Base-by-base conservation (phyloP, 352 stramenopile species). In the Globisporangium alternatum region DNA sequence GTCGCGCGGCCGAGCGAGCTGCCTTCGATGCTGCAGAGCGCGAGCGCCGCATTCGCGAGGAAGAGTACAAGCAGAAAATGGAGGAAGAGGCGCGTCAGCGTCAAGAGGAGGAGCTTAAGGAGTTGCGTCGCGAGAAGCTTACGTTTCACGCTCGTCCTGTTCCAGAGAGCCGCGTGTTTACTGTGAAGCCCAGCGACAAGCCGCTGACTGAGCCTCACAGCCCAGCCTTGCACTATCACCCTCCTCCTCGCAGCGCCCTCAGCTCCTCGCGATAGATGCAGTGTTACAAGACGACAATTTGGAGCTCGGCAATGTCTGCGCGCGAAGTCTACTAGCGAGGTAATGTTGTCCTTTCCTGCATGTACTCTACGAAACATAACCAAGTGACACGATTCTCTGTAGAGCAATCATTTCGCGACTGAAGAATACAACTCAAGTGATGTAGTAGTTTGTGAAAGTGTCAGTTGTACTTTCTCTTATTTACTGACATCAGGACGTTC, bases 41-140 rank as follows among this genome's bases (percentile, higher is more conserved):
- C 59, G 82, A 89, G 64, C 84, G 84, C 12, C 80, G 74, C 5
- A 71, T 81, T 47, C 76, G 68, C 49, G 84, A 90, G 48, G 80
- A 93, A 76, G 80, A 78, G 1, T 77, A 88, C 54, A 78, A 75
- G 56, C 47, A 80, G 45, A 74, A 86, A 19, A 53, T 72, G 61
- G 77, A 90, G 21, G 74, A 80, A 30, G 80, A 90, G 45, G 60
- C 75, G 21, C 69, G 69, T 8, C 82, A 78, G 39, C 59, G 70
- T 5, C 71, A 90, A 39, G 82, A 90, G 33, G 82, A 90, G 30
- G 80, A 91, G 61, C 81, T 93, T 63, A 87, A 83, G 58, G 78
- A 74, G 2, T 52, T 93, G 52, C 84, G 84, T 22, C 78, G 75
- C n/a, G 79, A 90, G 58, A 74, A 90, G 30, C 79, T 93, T 62